Conservation (phyloP, 495 filamentous ascomycete species). For the Achaetomiella virescens region DNA sequence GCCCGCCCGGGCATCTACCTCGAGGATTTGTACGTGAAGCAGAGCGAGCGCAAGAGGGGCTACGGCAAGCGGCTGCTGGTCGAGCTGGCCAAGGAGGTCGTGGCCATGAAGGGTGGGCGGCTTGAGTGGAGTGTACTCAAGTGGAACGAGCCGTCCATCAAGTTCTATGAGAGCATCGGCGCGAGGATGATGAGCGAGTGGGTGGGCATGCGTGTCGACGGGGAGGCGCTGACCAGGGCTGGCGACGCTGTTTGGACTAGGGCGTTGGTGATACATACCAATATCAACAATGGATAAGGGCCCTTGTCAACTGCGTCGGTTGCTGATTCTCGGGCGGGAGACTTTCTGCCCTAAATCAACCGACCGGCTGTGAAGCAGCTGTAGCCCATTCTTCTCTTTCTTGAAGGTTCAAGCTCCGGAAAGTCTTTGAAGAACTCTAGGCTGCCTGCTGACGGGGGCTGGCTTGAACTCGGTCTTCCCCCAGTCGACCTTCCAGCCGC, state of each 20-base stretch:
- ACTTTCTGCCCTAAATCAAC: too few species aligned
- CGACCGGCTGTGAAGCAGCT: neutral
- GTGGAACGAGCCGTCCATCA: conserved; percentile 83
- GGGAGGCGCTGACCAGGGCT: conserved; percentile 60
- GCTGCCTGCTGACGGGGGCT: conserved; percentile 9
- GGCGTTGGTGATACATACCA: too few species aligned
- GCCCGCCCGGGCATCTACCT: conserved; percentile 84
- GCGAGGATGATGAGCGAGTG: conserved; percentile 80
- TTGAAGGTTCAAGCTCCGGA: neutral
- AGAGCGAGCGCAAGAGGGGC: conserved; percentile 61
- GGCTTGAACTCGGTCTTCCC: conserved; percentile 16
- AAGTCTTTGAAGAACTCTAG: conserved; percentile 15
- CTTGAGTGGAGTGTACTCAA: conserved; percentile 92
- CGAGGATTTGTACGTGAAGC: conserved; percentile 83
- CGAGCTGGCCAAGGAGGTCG: conserved; percentile 68
- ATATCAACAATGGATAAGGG: too few species aligned
- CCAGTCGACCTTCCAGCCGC: conserved; percentile 32
- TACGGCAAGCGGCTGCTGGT: conserved; percentile 73
- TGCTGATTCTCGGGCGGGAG: too few species aligned
- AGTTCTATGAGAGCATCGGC: conserved; percentile 80
- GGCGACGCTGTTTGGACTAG: conserved; percentile 40
- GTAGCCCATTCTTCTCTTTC: neutral
- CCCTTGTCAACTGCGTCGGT: too few species aligned
- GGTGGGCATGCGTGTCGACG: conserved; percentile 86
- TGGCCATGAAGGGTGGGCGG: conserved; percentile 63